These are phyloP conservation scores for Hypoxylon trugodes DNA, from an alignment of 495 filamentous ascomycete genomes.

Conservation along the genomic window DNA sequence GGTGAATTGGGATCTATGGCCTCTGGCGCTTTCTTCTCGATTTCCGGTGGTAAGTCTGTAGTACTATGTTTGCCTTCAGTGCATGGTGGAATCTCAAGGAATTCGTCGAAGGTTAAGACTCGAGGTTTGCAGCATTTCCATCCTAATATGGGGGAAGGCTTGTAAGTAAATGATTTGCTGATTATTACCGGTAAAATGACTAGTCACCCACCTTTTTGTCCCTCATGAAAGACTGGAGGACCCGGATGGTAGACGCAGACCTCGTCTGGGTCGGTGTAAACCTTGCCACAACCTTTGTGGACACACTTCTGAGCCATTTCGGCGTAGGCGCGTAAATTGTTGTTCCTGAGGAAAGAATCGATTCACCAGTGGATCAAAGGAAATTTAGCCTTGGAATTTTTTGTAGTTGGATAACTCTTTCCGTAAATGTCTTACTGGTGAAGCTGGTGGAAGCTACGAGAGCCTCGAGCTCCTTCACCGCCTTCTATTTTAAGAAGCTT, in stretches of 20 bases:
- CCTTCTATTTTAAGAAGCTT: conserved; percentile 32
- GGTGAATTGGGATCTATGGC: conserved; percentile 36
- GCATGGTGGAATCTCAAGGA: conserved; percentile 92
- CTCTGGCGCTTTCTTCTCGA: conserved; percentile 58
- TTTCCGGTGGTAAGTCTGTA: conserved; percentile 69
- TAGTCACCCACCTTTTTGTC: conserved; percentile 85
- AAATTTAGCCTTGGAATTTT: not conserved
- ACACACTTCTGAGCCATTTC: conserved; percentile 90
- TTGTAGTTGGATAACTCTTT: not conserved
- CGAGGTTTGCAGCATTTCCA: conserved; percentile 99
- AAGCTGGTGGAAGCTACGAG: conserved; percentile 39
- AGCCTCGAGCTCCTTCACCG: conserved; percentile 36
- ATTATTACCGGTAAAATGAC: not conserved
- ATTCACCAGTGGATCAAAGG: not conserved
- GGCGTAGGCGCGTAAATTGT: not conserved
- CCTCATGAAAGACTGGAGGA: conserved; percentile 95
- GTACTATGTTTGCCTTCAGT: conserved; percentile 93
- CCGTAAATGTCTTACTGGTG: not conserved
- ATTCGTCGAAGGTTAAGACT: conserved; percentile 98
- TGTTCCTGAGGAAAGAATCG: not conserved
- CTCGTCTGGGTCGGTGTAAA: conserved; percentile 83
- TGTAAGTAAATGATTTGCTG: conserved; percentile 5
- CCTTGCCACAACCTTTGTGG: conserved; percentile 93
- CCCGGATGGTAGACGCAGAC: conserved; percentile 92
- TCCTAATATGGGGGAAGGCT: conserved; percentile 59